phyloP scores from a whole-genome alignment of 345 rosid species.

The Eutrema yunnanense region DNA sequence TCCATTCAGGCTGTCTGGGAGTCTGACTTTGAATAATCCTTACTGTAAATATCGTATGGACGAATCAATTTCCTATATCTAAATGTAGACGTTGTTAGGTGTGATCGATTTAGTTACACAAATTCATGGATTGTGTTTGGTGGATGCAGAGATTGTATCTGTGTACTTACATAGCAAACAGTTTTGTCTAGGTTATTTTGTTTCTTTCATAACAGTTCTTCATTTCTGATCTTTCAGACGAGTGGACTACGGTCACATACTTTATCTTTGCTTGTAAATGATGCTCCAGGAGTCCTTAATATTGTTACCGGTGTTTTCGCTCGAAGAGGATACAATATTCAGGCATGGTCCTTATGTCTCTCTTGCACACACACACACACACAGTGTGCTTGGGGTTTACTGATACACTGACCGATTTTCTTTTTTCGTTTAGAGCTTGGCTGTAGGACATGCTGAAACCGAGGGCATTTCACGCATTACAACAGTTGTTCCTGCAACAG shows the following conservation, averaged over 20 bases:
- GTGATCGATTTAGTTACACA: neutral
- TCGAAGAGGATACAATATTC: slow-evolving; percentile 86
- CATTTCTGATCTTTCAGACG: slow-evolving; percentile 43
- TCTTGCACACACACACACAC: neutral
- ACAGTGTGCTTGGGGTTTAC: neutral
- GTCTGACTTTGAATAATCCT: neutral
- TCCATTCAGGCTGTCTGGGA: neutral
- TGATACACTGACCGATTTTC: neutral
- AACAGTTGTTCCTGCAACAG: slow-evolving; percentile 39
- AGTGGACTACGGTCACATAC: slow-evolving; percentile 83
- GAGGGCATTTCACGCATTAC: slow-evolving; percentile 37
- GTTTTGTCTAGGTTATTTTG: neutral
- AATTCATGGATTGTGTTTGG: neutral
- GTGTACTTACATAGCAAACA: neutral
- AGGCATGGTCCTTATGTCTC: slow-evolving; percentile 41
- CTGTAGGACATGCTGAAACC: slow-evolving; percentile 38
- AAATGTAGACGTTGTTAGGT: neutral
- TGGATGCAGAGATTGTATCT: neutral
- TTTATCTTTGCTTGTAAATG: slow-evolving; percentile 67
- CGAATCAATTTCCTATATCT: neutral
- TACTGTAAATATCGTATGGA: neutral
- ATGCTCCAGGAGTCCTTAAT: slow-evolving; percentile 86
- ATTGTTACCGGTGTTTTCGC: slow-evolving; percentile 73
- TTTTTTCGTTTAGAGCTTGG: slow-evolving; percentile 29
- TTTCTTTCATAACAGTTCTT: neutral